Evolutionary conservation across 106 monocot genomes (phyloP).

Genomic region (Allium sativum): DNA sequence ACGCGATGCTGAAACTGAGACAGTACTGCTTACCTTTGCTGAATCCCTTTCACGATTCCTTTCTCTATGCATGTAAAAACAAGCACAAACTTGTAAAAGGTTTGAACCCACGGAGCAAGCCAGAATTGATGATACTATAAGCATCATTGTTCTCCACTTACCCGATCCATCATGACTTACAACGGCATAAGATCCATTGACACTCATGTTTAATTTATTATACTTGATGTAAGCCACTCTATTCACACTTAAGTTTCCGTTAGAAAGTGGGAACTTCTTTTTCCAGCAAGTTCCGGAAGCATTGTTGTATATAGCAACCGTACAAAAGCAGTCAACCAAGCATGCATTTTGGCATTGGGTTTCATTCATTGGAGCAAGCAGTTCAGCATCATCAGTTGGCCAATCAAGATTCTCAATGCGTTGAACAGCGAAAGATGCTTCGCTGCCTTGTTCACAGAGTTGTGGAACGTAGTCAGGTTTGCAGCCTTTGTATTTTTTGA

Average conservation of each 20-base stretch:
- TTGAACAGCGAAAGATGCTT: not conserved
- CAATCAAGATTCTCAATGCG: not conserved
- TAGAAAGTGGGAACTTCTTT: slow-evolving; percentile 32
- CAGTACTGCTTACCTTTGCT: not conserved
- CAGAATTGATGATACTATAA: not conserved
- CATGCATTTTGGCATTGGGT: not conserved
- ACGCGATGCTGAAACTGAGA: not conserved
- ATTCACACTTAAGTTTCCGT: slow-evolving; percentile 5
- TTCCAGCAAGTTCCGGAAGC: slow-evolving; percentile 28
- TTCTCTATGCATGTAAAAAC: too few relatives aligned
- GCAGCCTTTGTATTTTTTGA: not conserved
- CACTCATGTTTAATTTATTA: not conserved
- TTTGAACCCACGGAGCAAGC: slow-evolving; percentile 5
- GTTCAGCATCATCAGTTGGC: not conserved
- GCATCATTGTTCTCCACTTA: not conserved
- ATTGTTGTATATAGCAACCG: slow-evolving; percentile 12
- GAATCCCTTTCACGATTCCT: too few relatives aligned
- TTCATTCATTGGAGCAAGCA: not conserved
- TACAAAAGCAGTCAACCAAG: slow-evolving; percentile 20
- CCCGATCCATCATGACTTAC: not conserved
- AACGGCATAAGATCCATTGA: not conserved
- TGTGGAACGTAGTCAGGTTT: not conserved
- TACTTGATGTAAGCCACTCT: slow-evolving; percentile 11
- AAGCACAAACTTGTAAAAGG: not conserved
- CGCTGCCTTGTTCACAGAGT: not conserved